Base-by-base conservation (phyloP, 2,329 filamentous ascomycete species). In the Aspergillus clavatus region DNA sequence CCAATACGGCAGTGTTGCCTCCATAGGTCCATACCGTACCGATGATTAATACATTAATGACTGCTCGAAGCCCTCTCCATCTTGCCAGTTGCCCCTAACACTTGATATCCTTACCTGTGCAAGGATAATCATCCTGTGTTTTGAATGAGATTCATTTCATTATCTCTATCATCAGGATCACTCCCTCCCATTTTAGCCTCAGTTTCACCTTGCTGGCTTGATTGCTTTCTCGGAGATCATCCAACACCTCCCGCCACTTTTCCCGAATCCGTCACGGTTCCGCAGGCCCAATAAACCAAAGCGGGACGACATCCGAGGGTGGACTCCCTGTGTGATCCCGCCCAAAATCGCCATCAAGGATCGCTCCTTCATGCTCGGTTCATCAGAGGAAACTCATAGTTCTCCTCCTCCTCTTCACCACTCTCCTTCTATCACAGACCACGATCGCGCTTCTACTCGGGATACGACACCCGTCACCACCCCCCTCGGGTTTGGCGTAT, bases 351-450 rank as follows among this genome's bases (percentile, higher is more conserved):
- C 54, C 55, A 58, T 61, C 59, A 51, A 57, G 52, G 53, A 51
- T 56, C 57, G 52, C 56, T 58, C 51, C 56, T 70, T 69, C 64
- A 79, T 77, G 72, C 75, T 76, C 70, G 74, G 76, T 71, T 74
- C 73, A 61, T 69, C 71, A 62, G 71, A 73, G 52, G 42, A 40
- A 42, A 46, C 52, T 43, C 46, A 50, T 45, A 55, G 50, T 42
- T 73, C 74, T 58, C 72, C 74, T 59, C 75, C 72, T 52, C 67
- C 72, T 57, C 70, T 75, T 62, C 72, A 72, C 60, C 69, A 74
- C 67, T 78, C 76, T 58, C 74, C 75, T 47, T 64, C 65, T 48
- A 57, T 63, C 54, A 72, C 71, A 64, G 70, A 74, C 58, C 65
- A 58, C 50, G 70, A 71, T 63, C 72, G 71, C 58, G 67, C 69